Conservation (phyloP, 805 yeast species). For the Scheffersomyces amazonensis region DNA sequence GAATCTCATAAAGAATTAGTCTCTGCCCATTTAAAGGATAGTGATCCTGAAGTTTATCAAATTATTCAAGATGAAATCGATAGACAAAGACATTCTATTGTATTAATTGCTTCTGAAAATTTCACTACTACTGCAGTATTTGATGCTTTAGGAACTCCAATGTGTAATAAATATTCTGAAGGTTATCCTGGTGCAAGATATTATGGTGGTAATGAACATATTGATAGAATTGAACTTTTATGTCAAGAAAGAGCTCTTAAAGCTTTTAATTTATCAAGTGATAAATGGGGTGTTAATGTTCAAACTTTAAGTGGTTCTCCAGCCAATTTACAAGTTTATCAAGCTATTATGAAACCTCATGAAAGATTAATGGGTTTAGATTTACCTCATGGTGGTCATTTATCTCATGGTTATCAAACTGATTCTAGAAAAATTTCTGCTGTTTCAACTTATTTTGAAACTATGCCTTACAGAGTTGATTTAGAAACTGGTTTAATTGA, state of each 20-base stretch:
- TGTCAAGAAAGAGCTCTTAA: constrained; percentile 91
- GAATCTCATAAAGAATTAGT: constrained; percentile 47
- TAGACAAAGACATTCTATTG: constrained; percentile 90
- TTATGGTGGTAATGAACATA: constrained; percentile 96
- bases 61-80: constrained; percentile 73
- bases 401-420: constrained; percentile 96
- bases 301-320: constrained; percentile 96
- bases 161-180: constrained; percentile 97
- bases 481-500: constrained; percentile 87
- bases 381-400: constrained; percentile 97
- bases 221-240: constrained; percentile 83
- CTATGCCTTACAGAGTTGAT: constrained; percentile 95
- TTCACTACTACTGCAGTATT: constrained; percentile 94
- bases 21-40: constrained; percentile 60
- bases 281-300: constrained; percentile 95
- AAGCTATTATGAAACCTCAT: constrained; percentile 82
- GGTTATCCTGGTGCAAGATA: constrained; percentile 98
- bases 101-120: constrained; percentile 92
- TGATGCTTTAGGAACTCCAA: constrained; percentile 91
- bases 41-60: constrained; percentile 82
- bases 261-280: constrained; percentile 73
- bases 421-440: constrained; percentile 84
- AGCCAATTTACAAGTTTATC: constrained; percentile 90
- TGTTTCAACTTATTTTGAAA: constrained; percentile 91
- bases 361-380: constrained; percentile 97